Evolutionary conservation across 305 asterid species (phyloP).

Genomic region (Andrographis paniculata): DNA sequence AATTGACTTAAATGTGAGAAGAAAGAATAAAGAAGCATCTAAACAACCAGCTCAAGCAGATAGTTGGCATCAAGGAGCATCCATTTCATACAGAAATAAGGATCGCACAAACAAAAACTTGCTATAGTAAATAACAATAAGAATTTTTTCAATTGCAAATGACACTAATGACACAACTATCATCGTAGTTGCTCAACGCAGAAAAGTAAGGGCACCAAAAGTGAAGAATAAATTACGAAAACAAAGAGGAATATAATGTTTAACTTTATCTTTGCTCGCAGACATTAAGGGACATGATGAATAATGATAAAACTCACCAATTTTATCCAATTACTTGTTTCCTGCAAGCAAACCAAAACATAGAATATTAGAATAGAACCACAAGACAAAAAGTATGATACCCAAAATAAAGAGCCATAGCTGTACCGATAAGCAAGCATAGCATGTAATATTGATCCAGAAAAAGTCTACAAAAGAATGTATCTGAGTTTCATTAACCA

Average conservation of each 20-base stretch:
- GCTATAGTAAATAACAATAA: conserved; percentile 5
- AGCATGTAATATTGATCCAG: no score
- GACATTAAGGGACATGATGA: conserved; percentile 1
- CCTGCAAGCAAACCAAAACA: conserved; percentile 49
- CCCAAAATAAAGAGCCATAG: conserved; percentile 1
- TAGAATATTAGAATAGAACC: conserved; percentile 17
- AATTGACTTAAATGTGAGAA: background rate
- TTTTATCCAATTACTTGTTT: conserved; percentile 53
- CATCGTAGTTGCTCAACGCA: background rate
- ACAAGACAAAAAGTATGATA: conserved; percentile 6
- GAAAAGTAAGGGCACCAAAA: background rate
- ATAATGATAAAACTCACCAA: conserved; percentile 34
- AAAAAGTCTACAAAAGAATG: no score
- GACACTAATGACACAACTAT: background rate
- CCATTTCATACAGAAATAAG: background rate
- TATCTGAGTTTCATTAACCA: conserved; percentile 4
- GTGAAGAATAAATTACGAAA: conserved; percentile 1
- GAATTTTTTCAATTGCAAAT: background rate
- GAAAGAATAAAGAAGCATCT: conserved; percentile 3
- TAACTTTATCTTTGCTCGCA: conserved; percentile 1
- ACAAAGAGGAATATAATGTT: conserved; percentile 3
- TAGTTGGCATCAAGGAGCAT: background rate
- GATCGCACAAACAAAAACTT: conserved; percentile 3
- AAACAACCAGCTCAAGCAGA: conserved; percentile 1
- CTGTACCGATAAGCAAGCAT: background rate